Percentiles rank a stretch among this genome's conserved stretches.
Conservation (phyloP, 495 filamentous ascomycete species). For the Talaromyces wortmannii region DNA sequence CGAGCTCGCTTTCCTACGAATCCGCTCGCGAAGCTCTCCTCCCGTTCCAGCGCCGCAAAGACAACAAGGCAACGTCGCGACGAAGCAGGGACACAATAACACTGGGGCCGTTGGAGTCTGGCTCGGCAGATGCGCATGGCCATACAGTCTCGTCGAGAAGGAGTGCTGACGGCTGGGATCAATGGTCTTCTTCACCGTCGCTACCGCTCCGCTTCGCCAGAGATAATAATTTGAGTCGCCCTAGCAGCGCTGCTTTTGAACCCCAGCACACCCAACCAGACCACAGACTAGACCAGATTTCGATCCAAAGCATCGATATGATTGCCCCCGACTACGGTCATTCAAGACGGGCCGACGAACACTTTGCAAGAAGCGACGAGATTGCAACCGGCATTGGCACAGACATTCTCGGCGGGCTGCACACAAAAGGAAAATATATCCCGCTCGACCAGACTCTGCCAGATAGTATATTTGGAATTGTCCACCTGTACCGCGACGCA, state of each 20-base stretch:
- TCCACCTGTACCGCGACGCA: constrained; percentile 86
- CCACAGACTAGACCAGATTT: constrained; percentile 56
- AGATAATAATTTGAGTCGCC: not conserved
- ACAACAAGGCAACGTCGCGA: not conserved
- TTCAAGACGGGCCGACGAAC: not conserved
- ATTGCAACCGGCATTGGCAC: constrained; percentile 43
- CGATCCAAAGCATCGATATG: constrained; percentile 67
- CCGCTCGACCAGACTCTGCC: constrained; percentile 68
- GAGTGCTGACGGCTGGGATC: not conserved
- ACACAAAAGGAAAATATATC: constrained; percentile 73
- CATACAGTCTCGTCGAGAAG: no score
- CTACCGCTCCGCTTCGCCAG: not conserved
- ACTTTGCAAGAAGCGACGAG: constrained; percentile 17
- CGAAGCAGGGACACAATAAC: not conserved
- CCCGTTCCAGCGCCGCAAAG: constrained; percentile 28
- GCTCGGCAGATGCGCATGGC: not conserved
- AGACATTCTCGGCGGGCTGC: constrained; percentile 46
- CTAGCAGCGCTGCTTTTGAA: not conserved
- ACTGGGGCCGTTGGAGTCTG: not conserved
- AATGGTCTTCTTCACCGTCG: not conserved
- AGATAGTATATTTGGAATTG: constrained; percentile 85
- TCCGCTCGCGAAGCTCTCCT: constrained; percentile 35
- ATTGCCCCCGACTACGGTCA: constrained; percentile 19
- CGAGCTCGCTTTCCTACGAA: constrained; percentile 21
- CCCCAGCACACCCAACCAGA: constrained; percentile 29